phyloP scores from a whole-genome alignment of 768 basidiomycete genomes.

The Kwoniella bestiolae region DNA sequence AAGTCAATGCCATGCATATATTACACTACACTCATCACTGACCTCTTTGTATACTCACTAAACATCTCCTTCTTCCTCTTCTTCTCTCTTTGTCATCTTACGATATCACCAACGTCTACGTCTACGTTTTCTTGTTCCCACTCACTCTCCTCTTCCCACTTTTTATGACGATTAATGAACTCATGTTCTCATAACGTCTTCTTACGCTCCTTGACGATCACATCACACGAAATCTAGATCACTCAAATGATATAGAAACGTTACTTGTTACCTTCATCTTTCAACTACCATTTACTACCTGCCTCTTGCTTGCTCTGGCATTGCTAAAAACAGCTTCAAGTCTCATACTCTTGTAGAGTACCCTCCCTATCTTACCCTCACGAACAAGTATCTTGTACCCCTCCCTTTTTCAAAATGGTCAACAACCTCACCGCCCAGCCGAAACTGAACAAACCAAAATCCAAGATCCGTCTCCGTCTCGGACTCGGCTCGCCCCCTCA shows the following conservation, averaged over 20 bases:
- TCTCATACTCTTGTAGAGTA: neutral
- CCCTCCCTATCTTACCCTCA: neutral
- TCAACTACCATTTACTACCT: neutral
- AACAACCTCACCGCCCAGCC: slow-evolving; percentile 21
- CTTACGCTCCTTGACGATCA: slow-evolving; percentile 1
- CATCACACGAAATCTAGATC: neutral
- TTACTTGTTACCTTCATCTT: neutral
- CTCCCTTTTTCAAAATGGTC: slow-evolving; percentile 5
- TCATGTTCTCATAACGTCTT: slow-evolving; percentile 1
- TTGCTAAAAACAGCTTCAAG: no score
- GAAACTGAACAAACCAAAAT: slow-evolving; percentile 47
- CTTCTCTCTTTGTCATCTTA: neutral
- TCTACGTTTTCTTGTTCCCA: neutral
- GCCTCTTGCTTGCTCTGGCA: neutral
- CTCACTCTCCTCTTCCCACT: slow-evolving; percentile 3
- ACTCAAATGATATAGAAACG: neutral
- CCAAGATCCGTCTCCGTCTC: slow-evolving; percentile 51
- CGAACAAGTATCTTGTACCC: neutral
- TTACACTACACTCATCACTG: slow-evolving; percentile 4
- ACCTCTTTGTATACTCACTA: slow-evolving; percentile 3
- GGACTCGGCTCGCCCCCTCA: slow-evolving; percentile 49
- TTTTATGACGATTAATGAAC: neutral
- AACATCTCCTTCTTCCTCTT: neutral
- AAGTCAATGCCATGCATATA: neutral
- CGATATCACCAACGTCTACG: neutral